A percentile compares a stretch with the other conserved stretches of the same genome.
Evolutionary conservation across 2,329 filamentous ascomycete genomes (phyloP).

Genomic region (Fusarium graminum): DNA sequence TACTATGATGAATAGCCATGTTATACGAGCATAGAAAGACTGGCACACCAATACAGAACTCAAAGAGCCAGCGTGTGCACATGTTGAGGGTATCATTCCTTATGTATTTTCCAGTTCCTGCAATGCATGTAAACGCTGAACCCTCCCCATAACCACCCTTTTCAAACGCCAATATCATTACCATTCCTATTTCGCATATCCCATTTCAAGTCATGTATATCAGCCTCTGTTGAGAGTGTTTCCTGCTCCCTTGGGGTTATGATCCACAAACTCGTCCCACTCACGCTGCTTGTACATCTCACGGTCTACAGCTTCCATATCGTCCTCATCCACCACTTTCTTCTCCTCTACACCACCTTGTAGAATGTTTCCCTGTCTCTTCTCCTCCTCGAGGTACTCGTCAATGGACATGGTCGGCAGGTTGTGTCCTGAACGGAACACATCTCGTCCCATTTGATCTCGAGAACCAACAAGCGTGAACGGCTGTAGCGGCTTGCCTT

Average conservation of each 20-base stretch:
- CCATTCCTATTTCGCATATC: constrained; percentile 9
- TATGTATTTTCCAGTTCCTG: constrained; percentile 22
- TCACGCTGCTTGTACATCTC: constrained; percentile 93
- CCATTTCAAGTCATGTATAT: not conserved
- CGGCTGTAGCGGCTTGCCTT: constrained; percentile 88
- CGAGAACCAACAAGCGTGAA: constrained; percentile 88
- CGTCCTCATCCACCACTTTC: constrained; percentile 87
- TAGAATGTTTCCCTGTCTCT: constrained; percentile 85
- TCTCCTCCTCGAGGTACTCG: constrained; percentile 95
- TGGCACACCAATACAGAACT: constrained; percentile 7
- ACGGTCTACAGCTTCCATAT: constrained; percentile 86
- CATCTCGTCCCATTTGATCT: constrained; percentile 79
- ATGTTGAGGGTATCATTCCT: constrained; percentile 30
- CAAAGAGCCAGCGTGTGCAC: not conserved
- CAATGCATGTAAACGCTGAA: constrained; percentile 31
- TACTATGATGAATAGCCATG: not conserved
- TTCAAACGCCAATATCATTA: constrained; percentile 33
- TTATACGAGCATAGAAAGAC: constrained; percentile 6
- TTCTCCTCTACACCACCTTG: constrained; percentile 86
- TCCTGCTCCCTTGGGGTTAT: constrained; percentile 85
- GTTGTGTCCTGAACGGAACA: constrained; percentile 92
- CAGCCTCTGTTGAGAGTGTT: constrained; percentile 85
- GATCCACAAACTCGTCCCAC: constrained; percentile 95
- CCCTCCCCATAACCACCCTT: constrained; percentile 10
- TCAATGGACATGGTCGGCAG: constrained; percentile 98